Base-by-base conservation (phyloP, 805 yeast species). In the Ogataea siamensis region DNA sequence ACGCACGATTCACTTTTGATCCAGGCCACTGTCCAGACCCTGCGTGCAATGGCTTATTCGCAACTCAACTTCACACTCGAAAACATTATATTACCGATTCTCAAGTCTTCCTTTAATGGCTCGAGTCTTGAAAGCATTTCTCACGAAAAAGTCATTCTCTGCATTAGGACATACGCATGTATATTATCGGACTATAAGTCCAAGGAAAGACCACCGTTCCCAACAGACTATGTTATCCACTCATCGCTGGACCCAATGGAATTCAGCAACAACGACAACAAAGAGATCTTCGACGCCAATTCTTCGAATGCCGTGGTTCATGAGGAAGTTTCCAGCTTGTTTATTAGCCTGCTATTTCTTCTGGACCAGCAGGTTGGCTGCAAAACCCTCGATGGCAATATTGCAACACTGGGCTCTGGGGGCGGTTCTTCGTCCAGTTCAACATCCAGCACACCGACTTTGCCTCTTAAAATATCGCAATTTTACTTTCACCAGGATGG, bases 61-160 rank as follows among this genome's bases (percentile, higher is more conserved):
- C 87, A 87, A 46, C 74, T 84, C 42, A 88, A 83, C 52, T 83
- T 83, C 52, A 75, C 86, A 0, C 63, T 91, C 47, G 97, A 89
- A 49, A 84, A 83, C 50, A 78, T 85, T 4, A 62, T 93, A 9
- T 63, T 83, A 27, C 91, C 88, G 9, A 59, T 91, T 32, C 66
- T 91, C 42, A 77, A 74, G 40, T 59, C 69, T 1, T 71, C 83
- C 5, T 81, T 80, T 51, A 78, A 73, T 51, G 82, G 83, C 0
- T 43, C 64, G 2, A 63, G 66, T 1, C 54, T 83, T 27, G 97
- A 91, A 34, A 71, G 68, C 29, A 52, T 82, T 1, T 68, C 74
- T 2, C 82, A 86, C 15, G 98, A 89, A 53, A 77, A 80, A 42
- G 61, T 87, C 40, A 72, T 82, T 0, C 59, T 93, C 5, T 81